phyloP scores from a whole-genome alignment of 225 moss, liverwort and hornwort species.

The Straminergon stramineum region DNA sequence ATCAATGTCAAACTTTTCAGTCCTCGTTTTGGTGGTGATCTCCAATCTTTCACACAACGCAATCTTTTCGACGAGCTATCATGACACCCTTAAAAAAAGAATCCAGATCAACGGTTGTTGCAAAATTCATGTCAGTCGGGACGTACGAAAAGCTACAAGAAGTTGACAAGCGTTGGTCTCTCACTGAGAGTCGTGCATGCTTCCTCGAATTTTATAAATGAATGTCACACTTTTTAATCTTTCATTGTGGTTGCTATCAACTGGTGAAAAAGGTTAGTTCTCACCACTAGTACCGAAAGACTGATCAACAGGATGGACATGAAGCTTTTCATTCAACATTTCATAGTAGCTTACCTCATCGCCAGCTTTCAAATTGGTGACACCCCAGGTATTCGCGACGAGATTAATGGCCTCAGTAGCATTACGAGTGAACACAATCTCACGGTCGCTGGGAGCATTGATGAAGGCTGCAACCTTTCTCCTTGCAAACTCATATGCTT shows the following conservation, averaged over 20 bases:
- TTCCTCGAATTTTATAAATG: neutral
- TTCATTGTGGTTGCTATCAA: neutral
- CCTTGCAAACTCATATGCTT: slow-evolving; percentile 68
- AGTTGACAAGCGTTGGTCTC: neutral
- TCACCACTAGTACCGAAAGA: neutral
- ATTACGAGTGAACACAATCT: slow-evolving; percentile 76
- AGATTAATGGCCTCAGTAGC: slow-evolving; percentile 90
- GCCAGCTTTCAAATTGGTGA: slow-evolving; percentile 54
- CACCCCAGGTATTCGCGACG: slow-evolving; percentile 69
- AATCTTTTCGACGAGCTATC: neutral
- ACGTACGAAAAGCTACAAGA: neutral
- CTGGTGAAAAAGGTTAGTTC: neutral
- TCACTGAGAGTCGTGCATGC: neutral
- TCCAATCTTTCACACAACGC: neutral
- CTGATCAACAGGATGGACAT: neutral
- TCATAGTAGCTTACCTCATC: slow-evolving; percentile 41
- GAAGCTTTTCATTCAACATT: neutral
- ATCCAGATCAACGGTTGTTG: neutral
- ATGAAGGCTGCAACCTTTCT: slow-evolving; percentile 64
- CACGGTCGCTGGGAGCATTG: slow-evolving; percentile 55
- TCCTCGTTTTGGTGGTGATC: neutral
- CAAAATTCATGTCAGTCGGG: neutral
- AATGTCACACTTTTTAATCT: neutral
- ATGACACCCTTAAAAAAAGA: neutral
- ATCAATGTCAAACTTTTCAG: neutral